Evolutionary conservation across 306 rosid genomes (phyloP).

Genomic region (Cucurbita ficifolia): DNA sequence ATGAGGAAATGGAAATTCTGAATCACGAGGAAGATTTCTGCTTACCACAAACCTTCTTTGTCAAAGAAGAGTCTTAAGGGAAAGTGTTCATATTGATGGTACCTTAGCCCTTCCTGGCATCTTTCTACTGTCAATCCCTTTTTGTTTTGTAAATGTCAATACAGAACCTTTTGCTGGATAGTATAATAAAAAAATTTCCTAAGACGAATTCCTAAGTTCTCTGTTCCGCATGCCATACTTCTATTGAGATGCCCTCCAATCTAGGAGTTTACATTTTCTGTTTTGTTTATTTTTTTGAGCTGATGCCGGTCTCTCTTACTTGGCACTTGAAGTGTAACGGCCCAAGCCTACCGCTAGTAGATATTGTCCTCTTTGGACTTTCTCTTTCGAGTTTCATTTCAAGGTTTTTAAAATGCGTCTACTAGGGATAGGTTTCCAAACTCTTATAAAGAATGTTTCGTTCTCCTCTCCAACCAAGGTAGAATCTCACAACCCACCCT

Average conservation of each 20-base stretch:
- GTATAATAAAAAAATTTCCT: neutral
- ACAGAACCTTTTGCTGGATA: neutral
- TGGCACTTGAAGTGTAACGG: too few relatives aligned
- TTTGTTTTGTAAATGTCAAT: conserved; percentile 12
- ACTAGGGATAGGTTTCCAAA: too few relatives aligned
- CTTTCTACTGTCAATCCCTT: neutral
- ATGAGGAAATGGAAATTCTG: conserved; percentile 63
- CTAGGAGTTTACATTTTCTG: neutral
- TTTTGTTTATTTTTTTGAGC: too few relatives aligned
- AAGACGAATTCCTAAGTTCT: neutral
- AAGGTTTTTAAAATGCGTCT: too few relatives aligned
- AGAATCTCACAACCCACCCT: too few relatives aligned
- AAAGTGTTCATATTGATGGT: neutral
- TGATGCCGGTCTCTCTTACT: too few relatives aligned
- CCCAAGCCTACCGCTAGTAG: too few relatives aligned
- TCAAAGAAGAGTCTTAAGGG: conserved; percentile 54
- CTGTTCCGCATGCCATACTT: neutral
- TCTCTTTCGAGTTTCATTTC: too few relatives aligned
- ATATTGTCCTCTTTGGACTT: too few relatives aligned
- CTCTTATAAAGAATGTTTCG: too few relatives aligned
- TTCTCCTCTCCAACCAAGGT: too few relatives aligned
- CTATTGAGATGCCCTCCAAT: neutral
- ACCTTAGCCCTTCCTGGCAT: neutral
- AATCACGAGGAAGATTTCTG: conserved; percentile 73
- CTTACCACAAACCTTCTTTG: conserved; percentile 69